A percentile compares a stretch with the other conserved stretches of the same genome.
Conservation (phyloP, 2,329 filamentous ascomycete species). For the Endoconidiophora laricicola region DNA sequence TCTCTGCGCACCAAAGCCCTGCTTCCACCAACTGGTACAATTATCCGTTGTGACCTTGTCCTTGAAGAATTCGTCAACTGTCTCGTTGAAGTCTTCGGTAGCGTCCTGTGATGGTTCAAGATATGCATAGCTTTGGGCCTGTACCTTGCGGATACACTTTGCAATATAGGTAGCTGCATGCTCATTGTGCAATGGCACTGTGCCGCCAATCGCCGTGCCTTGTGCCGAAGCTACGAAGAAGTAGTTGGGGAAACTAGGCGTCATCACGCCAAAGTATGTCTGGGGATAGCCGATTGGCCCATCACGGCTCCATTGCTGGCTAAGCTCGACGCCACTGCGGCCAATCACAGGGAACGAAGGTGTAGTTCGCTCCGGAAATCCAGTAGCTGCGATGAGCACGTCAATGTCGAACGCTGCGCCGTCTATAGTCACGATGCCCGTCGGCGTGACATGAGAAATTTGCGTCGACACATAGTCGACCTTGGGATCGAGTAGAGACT, state of each 20-base stretch:
- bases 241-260: constrained; percentile 30
- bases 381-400: constrained; percentile 48
- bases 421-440: constrained; percentile 42
- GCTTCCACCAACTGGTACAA: constrained; percentile 7
- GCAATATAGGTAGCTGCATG: constrained; percentile 13
- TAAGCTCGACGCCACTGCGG: constrained; percentile 13
- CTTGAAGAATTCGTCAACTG: not conserved
- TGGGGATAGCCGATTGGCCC: constrained; percentile 25
- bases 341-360: constrained; percentile 25
- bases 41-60: not conserved
- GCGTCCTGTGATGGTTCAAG: constrained; percentile 13
- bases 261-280: constrained; percentile 29
- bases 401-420: constrained; percentile 41
- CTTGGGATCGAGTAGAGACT: constrained; percentile 43
- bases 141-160: constrained; percentile 14
- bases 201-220: constrained; percentile 12
- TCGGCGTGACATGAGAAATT: constrained; percentile 41
- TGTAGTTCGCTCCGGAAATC: constrained; percentile 17
- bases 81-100: constrained; percentile 14
- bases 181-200: constrained; percentile 14
- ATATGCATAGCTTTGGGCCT: constrained; percentile 11
- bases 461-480: constrained; percentile 40
- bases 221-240: constrained; percentile 16
- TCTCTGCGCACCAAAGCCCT: not conserved
- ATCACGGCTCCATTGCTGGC: constrained; percentile 5